Base-by-base conservation (phyloP, 225 moss, liverwort and hornwort species). In the Bryum argenteum region DNA sequence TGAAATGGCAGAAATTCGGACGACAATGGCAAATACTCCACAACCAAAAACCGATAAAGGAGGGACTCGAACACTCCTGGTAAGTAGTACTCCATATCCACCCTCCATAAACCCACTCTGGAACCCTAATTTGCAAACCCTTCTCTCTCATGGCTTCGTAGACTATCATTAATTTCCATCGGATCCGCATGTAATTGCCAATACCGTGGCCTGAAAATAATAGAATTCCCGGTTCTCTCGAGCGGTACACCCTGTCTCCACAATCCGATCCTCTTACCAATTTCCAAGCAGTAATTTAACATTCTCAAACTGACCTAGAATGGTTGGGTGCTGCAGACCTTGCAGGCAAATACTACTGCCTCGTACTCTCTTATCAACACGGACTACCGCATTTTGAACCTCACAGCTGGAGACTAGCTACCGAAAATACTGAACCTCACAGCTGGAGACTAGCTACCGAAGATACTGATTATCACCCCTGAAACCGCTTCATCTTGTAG, bases 121-220 rank as follows among this genome's bases (percentile, higher is more conserved):
- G 61, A 43, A 74, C 14, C 69, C 22, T 62, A 63, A 55, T 6
- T 44, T 21, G 3, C 17, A 37, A 76, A 24, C 42, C 33, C 54
- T 11, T 19, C 28, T 13, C n/a, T n/a, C 37, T 9, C 9, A 45
- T 33, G 52, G 52, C 33, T 23, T 11, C 69, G 42, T 53, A 4
- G 23, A 18, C 26, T 37, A 22, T 13, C 19, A 20, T 42, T 18
- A 60, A 3, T 13, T 23, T 40, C 51, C 0, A 68, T 61, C 52
- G 42, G 22, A 1, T 6, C 20, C 19, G 15, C 40, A 19, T 11
- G 20, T 20, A 51, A 24, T 24, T 47, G 45, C 14, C n/a, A 11
- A 8, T 6, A 38, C 39, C 23, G 6, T 48, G 48, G 4, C 72
- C 39, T 13, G 43, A 15, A 15, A 54, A 42, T 2, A 19, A 2